Evolutionary conservation across 2,329 filamentous ascomycete species (phyloP).

Genomic region (Ophiosphaerella korrae): DNA sequence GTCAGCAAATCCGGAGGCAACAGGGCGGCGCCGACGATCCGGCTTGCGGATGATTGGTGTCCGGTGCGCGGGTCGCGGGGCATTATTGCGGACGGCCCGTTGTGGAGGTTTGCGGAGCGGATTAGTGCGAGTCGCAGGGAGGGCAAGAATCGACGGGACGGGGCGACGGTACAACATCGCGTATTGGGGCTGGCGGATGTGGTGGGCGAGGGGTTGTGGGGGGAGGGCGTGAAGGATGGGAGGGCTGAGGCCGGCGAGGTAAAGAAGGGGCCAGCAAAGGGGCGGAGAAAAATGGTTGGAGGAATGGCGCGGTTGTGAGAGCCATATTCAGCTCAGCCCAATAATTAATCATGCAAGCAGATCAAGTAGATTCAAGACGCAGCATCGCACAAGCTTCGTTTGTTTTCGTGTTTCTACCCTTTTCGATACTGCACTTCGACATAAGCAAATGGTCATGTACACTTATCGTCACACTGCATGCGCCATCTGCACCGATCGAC

Average conservation of each 20-base stretch:
- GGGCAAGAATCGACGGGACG: conserved; percentile 95
- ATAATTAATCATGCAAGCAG: too few species aligned
- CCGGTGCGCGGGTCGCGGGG: conserved; percentile 65
- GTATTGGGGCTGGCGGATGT: conserved; percentile 78
- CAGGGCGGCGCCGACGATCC: conserved; percentile 66
- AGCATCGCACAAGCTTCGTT: too few species aligned
- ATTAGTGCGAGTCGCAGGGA: conserved; percentile 84
- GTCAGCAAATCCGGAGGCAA: conserved; percentile 68
- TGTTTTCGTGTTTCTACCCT: too few species aligned
- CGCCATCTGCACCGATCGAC: conserved; percentile 3
- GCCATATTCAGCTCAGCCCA: too few species aligned
- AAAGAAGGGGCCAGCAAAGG: conserved; percentile 27
- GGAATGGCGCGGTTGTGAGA: conserved; percentile 38
- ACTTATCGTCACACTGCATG: conserved; percentile 3
- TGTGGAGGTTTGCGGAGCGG: conserved; percentile 92
- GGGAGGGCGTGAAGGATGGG: conserved; percentile 31
- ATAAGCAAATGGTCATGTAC: not conserved
- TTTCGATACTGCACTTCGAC: too few species aligned
- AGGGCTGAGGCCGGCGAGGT: conserved; percentile 15
- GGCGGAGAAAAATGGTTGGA: conserved; percentile 40
- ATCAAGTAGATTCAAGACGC: too few species aligned
- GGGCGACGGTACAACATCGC: conserved; percentile 81
- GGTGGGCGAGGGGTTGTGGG: conserved; percentile 73
- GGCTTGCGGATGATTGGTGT: conserved; percentile 75
- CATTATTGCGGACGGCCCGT: conserved; percentile 69